Evolutionary conservation across 2,329 filamentous ascomycete genomes (phyloP).

Genomic region (Graphilbum fragrans): DNA sequence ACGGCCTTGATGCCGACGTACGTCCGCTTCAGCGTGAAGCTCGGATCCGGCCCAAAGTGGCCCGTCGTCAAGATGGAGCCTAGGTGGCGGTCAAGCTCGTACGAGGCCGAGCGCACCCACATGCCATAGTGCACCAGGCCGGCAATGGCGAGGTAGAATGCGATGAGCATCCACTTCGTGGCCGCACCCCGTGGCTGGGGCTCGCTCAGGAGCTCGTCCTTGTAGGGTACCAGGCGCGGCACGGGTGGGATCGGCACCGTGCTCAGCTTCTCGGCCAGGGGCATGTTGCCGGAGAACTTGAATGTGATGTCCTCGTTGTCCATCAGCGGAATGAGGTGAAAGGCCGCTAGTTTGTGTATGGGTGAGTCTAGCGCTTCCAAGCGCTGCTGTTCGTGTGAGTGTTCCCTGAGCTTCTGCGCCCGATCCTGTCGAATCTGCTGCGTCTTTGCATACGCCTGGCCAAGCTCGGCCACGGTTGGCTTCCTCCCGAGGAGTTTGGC

Average conservation of each 20-base stretch:
- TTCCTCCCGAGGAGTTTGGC: neutral
- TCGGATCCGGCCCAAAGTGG: neutral
- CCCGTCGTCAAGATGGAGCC: conserved; percentile 1
- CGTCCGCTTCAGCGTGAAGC: conserved; percentile 1
- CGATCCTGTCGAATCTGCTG: conserved; percentile 4
- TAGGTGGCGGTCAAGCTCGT: conserved; percentile 1
- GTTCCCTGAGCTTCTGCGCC: neutral
- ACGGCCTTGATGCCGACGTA: conserved; percentile 4
- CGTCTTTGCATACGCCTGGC: conserved; percentile 2
- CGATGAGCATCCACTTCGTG: neutral
- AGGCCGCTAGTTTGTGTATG: neutral
- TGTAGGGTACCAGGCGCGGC: conserved; percentile 6
- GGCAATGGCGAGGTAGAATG: conserved; percentile 1
- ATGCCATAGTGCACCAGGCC: conserved; percentile 1
- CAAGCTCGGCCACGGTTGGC: conserved; percentile 3
- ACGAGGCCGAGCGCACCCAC: conserved; percentile 1
- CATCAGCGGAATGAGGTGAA: neutral
- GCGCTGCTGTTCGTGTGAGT: conserved; percentile 9
- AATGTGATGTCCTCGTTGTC: conserved; percentile 6
- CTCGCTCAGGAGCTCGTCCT: conserved; percentile 7
- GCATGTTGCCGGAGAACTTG: conserved; percentile 6
- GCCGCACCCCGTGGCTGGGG: neutral
- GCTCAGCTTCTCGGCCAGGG: conserved; percentile 4
- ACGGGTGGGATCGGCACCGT: neutral
- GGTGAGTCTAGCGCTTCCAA: conserved; percentile 6